Conservation (phyloP, 495 filamentous ascomycete genomes). For the Talaromyces liani region DNA sequence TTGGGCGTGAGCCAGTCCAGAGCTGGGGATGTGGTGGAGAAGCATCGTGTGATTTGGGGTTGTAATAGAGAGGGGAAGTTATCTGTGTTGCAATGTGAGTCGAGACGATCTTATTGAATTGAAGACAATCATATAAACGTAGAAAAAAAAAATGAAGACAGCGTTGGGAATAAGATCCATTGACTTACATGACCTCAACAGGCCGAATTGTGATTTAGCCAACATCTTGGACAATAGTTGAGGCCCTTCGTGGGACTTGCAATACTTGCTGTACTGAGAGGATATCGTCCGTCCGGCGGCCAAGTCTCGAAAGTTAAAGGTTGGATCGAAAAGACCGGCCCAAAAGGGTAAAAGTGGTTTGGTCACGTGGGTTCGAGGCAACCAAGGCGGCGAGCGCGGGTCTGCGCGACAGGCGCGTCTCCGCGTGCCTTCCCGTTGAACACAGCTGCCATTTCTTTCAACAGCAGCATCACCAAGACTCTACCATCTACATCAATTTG, state of each 20-base stretch:
- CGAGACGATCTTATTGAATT: not conserved
- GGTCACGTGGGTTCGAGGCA: constrained; percentile 4
- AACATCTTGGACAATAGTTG: constrained; percentile 27
- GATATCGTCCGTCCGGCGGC: not conserved
- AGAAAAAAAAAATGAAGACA: no score
- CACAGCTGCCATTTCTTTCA: not conserved
- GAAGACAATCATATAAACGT: not conserved
- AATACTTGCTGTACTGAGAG: not conserved
- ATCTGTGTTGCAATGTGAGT: constrained; percentile 4
- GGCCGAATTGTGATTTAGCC: constrained; percentile 28
- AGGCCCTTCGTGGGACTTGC: not conserved
- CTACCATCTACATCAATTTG: not conserved
- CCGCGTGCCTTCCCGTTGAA: not conserved
- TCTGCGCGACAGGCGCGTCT: not conserved
- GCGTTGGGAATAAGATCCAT: no score
- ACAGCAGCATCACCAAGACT: not conserved
- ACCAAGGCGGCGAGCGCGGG: not conserved
- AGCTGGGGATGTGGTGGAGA: constrained; percentile 61
- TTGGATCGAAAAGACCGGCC: not conserved
- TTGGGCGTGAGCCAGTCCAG: constrained; percentile 77
- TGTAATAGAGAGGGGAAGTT: not conserved
- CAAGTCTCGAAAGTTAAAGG: not conserved
- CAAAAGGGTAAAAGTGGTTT: constrained; percentile 7
- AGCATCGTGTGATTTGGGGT: constrained; percentile 39
- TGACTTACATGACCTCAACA: constrained; percentile 31